Percentiles rank a stretch among this genome's conserved stretches.
Conservation (phyloP, 108 stramenopile genomes). For the Pelagomonas calceolata region DNA sequence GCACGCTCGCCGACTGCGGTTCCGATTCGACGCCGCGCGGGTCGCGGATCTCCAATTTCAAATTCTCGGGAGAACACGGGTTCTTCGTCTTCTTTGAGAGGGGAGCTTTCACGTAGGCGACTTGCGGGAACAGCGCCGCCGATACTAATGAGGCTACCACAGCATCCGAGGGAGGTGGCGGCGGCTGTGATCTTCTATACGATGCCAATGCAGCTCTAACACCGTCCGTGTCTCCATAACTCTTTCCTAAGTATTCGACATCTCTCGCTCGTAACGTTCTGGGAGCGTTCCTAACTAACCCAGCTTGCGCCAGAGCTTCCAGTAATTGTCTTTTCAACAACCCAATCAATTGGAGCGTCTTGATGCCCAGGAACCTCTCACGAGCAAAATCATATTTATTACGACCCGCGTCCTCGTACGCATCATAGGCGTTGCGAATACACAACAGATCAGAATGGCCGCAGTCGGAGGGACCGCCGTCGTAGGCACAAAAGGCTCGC, state of each 20-base stretch:
- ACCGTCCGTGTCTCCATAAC: not conserved
- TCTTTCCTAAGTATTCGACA: conserved; percentile 2
- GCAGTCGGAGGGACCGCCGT: not conserved
- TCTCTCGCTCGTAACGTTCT: not conserved
- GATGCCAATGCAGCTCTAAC: not conserved
- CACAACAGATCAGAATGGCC: conserved; percentile 29
- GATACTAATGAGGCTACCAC: conserved; percentile 1
- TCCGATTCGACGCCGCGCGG: not conserved
- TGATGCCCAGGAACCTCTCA: conserved; percentile 22
- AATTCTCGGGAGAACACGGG: not conserved
- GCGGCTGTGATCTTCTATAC: not conserved
- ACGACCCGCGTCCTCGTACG: conserved; percentile 10
- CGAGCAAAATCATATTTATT: conserved; percentile 20
- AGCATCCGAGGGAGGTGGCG: not conserved
- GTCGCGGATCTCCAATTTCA: not conserved
- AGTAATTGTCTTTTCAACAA: conserved; percentile 34
- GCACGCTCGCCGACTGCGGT: not conserved
- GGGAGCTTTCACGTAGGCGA: not conserved
- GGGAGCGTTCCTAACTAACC: conserved; percentile 22
- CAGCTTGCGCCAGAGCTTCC: conserved; percentile 21
- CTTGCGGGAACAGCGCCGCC: conserved; percentile 11
- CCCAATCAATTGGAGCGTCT: conserved; percentile 27
- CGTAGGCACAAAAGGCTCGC: conserved; percentile 12
- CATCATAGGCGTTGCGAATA: conserved; percentile 26
- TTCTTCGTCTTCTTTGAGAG: not conserved